A percentile compares a stretch with the other conserved stretches of the same genome.
These are phyloP conservation scores for Lepidopterella palustris DNA, from an alignment of 495 filamentous ascomycete genomes.

Conservation along the genomic window DNA sequence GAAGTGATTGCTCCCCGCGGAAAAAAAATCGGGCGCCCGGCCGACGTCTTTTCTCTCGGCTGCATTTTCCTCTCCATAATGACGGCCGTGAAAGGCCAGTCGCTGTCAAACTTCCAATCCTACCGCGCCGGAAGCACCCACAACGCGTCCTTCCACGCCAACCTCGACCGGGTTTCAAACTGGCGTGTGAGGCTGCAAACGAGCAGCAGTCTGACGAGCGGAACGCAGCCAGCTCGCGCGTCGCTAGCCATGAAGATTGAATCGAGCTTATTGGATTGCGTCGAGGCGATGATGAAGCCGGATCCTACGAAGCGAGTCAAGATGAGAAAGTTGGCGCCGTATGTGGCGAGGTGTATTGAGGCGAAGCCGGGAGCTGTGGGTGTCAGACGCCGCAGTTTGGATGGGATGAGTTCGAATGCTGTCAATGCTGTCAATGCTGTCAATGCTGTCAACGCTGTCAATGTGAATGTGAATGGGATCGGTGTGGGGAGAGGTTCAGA, in stretches of 20 bases:
- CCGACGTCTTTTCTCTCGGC: constrained; percentile 26
- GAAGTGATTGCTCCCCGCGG: constrained; percentile 23
- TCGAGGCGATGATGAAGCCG: constrained; percentile 19
- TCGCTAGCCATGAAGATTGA: constrained; percentile 20
- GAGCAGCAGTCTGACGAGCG: neutral
- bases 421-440: neutral
- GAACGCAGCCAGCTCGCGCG: constrained; percentile 2
- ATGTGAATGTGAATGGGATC: neutral
- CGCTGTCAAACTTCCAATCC: constrained; percentile 11
- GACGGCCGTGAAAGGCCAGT: constrained; percentile 21
- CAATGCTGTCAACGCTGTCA: neutral
- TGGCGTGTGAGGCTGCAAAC: constrained; percentile 25
- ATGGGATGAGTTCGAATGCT: constrained; percentile 10
- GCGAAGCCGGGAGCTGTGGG: constrained; percentile 1
- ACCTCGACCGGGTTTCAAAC: constrained; percentile 24
- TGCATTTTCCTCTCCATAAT: constrained; percentile 29
- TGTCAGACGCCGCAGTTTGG: constrained; percentile 19
- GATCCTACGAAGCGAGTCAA: constrained; percentile 20
- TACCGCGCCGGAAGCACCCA: constrained; percentile 21
- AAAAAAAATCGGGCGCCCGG: constrained; percentile 10
- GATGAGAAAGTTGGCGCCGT: constrained; percentile 12
- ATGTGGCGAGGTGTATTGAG: constrained; percentile 8
- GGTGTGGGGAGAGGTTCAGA: neutral
- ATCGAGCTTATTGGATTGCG: constrained; percentile 12
- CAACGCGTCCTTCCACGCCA: constrained; percentile 30